Evolutionary conservation across 2,329 filamentous ascomycete genomes (phyloP).

Genomic region (Didymosphaeria variabile): DNA sequence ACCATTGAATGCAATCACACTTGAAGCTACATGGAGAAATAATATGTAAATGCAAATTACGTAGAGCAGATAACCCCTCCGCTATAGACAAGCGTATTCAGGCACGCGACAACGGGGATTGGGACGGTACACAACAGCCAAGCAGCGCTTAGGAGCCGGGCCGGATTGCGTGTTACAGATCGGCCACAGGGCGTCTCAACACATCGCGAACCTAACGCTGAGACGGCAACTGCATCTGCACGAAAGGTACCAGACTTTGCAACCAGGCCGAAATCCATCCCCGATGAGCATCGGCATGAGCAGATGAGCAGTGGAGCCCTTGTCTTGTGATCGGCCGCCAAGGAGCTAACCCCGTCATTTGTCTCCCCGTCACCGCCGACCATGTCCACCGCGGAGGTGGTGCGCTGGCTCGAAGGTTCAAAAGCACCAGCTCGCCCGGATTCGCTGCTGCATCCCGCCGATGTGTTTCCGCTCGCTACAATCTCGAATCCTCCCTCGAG

Average conservation of each 20-base stretch:
- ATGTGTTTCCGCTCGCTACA: conserved; percentile 49
- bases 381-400: conserved; percentile 32
- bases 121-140: conserved; percentile 16
- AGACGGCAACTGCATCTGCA: conserved; percentile 9
- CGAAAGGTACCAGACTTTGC: not conserved
- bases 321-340: conserved; percentile 11
- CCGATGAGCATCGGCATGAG: not conserved
- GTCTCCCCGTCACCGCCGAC: conserved; percentile 19
- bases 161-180: conserved; percentile 11
- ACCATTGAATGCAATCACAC: no score
- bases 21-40: no score
- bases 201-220: not conserved
- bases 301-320: conserved; percentile 5
- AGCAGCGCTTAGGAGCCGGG: conserved; percentile 7
- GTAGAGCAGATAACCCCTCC: no score
- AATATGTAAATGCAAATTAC: no score
- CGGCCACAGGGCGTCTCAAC: conserved; percentile 1
- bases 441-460: conserved; percentile 44
- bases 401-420: conserved; percentile 46
- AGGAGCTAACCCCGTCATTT: conserved; percentile 29
- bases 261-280: not conserved
- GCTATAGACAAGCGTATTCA: not conserved
- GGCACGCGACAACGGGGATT: conserved; percentile 13
- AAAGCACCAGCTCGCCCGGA: conserved; percentile 32
- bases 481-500: conserved; percentile 46